Evolutionary conservation across 805 yeast species (phyloP).

Genomic region (Lachancea sp.): DNA sequence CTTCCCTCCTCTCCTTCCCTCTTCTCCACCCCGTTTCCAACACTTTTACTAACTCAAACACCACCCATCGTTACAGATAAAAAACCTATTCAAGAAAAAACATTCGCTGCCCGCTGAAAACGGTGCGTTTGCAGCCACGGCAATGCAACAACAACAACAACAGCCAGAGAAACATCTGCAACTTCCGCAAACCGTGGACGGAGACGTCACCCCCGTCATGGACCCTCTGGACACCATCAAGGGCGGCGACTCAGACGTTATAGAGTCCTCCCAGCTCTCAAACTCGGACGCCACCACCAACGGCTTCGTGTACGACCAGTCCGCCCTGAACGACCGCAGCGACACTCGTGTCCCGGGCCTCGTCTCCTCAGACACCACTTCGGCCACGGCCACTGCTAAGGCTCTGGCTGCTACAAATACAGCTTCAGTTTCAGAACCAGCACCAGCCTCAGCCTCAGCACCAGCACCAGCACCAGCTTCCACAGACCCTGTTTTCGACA

Average conservation of each 20-base stretch:
- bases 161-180: not conserved
- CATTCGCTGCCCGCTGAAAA: constrained; percentile 11
- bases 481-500: too few relatives aligned
- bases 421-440: too few relatives aligned
- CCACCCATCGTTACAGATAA: constrained; percentile 8
- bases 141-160: too few relatives aligned
- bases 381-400: not conserved
- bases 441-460: too few relatives aligned
- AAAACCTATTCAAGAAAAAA: constrained; percentile 16
- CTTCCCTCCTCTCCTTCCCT: too few relatives aligned
- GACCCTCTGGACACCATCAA: constrained; percentile 1
- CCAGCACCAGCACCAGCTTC: too few relatives aligned
- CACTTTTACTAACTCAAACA: not conserved
- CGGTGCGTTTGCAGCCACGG: not conserved
- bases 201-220: constrained; percentile 4
- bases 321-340: constrained; percentile 7
- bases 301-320: not conserved
- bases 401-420: not conserved
- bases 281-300: constrained; percentile 4
- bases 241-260: constrained; percentile 3
- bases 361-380: not conserved
- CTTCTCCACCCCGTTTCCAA: not conserved
- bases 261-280: constrained; percentile 1
- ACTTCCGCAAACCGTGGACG: not conserved
- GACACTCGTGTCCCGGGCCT: constrained; percentile 4